Evolutionary conservation across 371 early-diverging fungal genomes (phyloP).

Genomic region (Syncephalastrum racemosum): DNA sequence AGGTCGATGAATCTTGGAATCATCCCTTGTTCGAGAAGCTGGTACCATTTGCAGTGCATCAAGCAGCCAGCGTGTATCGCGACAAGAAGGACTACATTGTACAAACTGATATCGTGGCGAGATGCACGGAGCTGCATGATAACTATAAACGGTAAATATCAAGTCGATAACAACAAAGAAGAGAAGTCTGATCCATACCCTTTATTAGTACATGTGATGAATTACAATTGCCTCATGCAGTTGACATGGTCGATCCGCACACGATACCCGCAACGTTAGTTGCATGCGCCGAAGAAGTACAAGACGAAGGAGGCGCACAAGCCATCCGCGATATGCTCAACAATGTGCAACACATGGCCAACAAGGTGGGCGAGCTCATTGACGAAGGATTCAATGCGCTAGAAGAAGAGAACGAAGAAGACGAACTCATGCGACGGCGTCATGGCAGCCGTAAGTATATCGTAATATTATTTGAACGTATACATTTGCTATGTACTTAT

Average conservation of each 20-base stretch:
- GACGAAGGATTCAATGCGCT: slow-evolving; percentile 69
- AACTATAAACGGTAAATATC: slow-evolving; percentile 53
- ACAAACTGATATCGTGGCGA: slow-evolving; percentile 58
- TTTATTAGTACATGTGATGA: slow-evolving; percentile 22
- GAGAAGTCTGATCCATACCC: not conserved
- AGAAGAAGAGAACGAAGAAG: slow-evolving; percentile 73
- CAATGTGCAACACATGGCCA: slow-evolving; percentile 56
- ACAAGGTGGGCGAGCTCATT: slow-evolving; percentile 50
- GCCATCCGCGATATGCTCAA: slow-evolving; percentile 64
- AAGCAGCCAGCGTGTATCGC: slow-evolving; percentile 80
- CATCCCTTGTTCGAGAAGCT: slow-evolving; percentile 78
- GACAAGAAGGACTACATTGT: slow-evolving; percentile 75
- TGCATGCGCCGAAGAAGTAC: slow-evolving; percentile 71
- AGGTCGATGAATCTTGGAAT: slow-evolving; percentile 50
- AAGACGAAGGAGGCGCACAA: slow-evolving; percentile 67
- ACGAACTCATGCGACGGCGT: slow-evolving; percentile 59
- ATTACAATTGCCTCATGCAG: slow-evolving; percentile 20
- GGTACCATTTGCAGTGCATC: slow-evolving; percentile 91
- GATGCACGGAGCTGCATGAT: slow-evolving; percentile 62
- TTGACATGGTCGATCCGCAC: slow-evolving; percentile 50
- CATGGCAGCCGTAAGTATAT: slow-evolving; percentile 38
- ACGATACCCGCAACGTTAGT: slow-evolving; percentile 67
- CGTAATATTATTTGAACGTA: not conserved
- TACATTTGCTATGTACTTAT: slow-evolving; percentile 10
- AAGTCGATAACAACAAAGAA: not conserved